These are phyloP conservation scores for Bretschneidera sinensis DNA, from an alignment of 345 rosid species.

Conservation along the genomic window DNA sequence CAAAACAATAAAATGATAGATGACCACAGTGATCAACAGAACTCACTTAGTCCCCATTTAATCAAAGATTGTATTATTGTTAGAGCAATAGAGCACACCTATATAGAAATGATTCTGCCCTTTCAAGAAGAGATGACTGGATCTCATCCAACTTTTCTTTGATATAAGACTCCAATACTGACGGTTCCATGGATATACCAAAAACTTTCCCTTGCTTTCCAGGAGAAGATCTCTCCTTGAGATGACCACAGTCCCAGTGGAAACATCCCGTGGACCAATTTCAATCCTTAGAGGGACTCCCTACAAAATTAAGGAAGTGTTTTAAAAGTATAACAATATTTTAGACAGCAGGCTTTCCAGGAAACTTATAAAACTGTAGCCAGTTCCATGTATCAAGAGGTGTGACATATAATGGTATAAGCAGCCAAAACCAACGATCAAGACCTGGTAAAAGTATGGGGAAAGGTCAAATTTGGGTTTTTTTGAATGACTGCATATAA, in stretches of 20 bases:
- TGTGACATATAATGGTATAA: background rate
- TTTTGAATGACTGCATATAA: background rate
- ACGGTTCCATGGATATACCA: conserved; percentile 86
- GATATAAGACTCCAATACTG: conserved; percentile 57
- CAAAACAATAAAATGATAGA: too few relatives aligned
- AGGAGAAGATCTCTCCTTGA: conserved; percentile 88
- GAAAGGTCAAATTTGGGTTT: background rate
- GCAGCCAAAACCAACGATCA: conserved; percentile 7
- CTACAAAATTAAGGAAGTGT: conserved; percentile 25
- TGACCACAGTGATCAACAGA: too few relatives aligned
- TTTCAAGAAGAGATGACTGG: conserved; percentile 72
- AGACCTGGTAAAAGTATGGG: background rate
- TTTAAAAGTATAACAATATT: background rate
- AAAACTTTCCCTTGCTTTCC: conserved; percentile 88
- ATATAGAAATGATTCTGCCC: conserved; percentile 64
- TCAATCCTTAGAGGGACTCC: conserved; percentile 89
- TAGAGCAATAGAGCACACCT: conserved; percentile 43
- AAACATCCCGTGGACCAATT: conserved; percentile 92
- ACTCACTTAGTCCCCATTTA: too few relatives aligned
- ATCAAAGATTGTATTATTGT: background rate
- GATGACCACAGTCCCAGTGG: conserved; percentile 72
- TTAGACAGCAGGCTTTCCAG: background rate
- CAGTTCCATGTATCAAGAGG: background rate
- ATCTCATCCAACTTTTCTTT: conserved; percentile 89
- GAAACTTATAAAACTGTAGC: background rate